Conservation (phyloP, 371 early-diverging fungal genomes). For the Nematocida sp. region DNA sequence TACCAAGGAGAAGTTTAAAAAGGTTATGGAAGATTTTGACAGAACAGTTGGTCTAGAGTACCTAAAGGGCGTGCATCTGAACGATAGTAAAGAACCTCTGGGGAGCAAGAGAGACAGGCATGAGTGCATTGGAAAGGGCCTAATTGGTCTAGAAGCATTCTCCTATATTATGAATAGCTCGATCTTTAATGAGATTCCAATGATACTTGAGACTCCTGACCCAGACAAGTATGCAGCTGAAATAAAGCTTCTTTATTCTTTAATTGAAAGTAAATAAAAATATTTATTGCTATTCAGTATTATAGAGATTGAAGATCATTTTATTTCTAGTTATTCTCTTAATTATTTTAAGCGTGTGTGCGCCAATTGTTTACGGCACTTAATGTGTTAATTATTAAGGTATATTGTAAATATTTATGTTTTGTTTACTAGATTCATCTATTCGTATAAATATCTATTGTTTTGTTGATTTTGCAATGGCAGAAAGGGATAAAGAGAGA, state of each 20-base stretch:
- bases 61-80: constrained; percentile 73
- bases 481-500: background rate
- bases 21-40: constrained; percentile 72
- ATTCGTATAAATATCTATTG: constrained; percentile 15
- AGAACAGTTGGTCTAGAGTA: constrained; percentile 72
- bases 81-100: constrained; percentile 72
- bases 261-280: constrained; percentile 19
- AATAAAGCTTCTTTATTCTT: constrained; percentile 58
- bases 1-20: constrained; percentile 70
- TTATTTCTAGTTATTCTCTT: background rate
- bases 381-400: background rate
- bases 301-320: background rate
- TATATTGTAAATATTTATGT: constrained; percentile 3
- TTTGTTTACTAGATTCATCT: constrained; percentile 7
- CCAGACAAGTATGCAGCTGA: constrained; percentile 66
- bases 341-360: no score
- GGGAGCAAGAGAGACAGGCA: constrained; percentile 73
- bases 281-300: background rate
- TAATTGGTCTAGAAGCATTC: constrained; percentile 73
- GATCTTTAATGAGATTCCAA: constrained; percentile 72
- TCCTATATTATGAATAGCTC: constrained; percentile 72
- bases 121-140: constrained; percentile 73
- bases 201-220: constrained; percentile 74
- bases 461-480: constrained; percentile 7
- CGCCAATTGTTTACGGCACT: no score